Evolutionary conservation across 2,329 filamentous ascomycete species (phyloP).

Genomic region (Colletotrichum aenigma): DNA sequence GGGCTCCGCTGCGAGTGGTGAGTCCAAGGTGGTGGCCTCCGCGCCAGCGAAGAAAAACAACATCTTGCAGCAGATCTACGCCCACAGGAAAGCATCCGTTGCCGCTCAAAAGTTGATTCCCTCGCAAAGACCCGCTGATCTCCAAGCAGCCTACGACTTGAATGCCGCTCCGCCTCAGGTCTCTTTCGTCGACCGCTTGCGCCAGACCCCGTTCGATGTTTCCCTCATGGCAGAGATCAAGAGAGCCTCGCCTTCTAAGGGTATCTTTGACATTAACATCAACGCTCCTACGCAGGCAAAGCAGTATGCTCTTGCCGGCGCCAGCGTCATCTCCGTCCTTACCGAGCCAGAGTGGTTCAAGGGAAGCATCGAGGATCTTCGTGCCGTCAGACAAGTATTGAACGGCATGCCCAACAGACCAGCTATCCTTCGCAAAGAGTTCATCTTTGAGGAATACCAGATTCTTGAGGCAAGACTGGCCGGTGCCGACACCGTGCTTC

Average conservation of each 20-base stretch:
- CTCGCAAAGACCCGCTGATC: slow-evolving; percentile 80
- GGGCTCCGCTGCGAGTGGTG: slow-evolving; percentile 31
- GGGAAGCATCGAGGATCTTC: slow-evolving; percentile 92
- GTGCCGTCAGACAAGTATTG: slow-evolving; percentile 85
- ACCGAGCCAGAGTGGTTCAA: slow-evolving; percentile 99
- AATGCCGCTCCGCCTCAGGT: slow-evolving; percentile 85
- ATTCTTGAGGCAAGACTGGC: slow-evolving; percentile 93
- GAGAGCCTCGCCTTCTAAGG: slow-evolving; percentile 94
- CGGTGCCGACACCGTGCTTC: slow-evolving; percentile 89
- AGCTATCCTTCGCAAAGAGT: slow-evolving; percentile 92
- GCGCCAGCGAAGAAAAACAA: slow-evolving; percentile 69
- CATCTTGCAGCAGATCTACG: slow-evolving; percentile 91
- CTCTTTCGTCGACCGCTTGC: slow-evolving; percentile 77
- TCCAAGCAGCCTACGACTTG: slow-evolving; percentile 86
- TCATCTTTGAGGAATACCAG: slow-evolving; percentile 97
- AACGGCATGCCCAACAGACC: slow-evolving; percentile 91
- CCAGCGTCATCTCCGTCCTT: slow-evolving; percentile 97
- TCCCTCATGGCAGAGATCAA: slow-evolving; percentile 98
- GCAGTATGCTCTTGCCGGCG: slow-evolving; percentile 90
- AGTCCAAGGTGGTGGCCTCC: slow-evolving; percentile 28
- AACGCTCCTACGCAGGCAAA: slow-evolving; percentile 89
- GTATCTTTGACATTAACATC: slow-evolving; percentile 85
- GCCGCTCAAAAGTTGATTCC: slow-evolving; percentile 82
- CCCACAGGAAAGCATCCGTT: slow-evolving; percentile 76
- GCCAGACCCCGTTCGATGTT: slow-evolving; percentile 84